Base-by-base conservation (phyloP, 306 rosid species). In the Biancaea sappan region DNA sequence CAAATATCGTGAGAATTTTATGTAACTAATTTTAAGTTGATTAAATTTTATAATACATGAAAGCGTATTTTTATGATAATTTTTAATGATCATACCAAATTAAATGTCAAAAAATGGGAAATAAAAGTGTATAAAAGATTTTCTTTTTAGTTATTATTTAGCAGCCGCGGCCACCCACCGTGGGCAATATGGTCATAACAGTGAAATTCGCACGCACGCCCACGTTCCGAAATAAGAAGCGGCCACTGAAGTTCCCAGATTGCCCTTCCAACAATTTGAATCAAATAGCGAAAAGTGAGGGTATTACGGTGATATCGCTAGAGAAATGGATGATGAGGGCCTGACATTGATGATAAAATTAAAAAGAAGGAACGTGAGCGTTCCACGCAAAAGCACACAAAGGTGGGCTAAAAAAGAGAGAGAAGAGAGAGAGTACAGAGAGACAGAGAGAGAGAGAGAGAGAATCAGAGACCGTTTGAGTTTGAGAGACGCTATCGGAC, bases 401-500 rank as follows among this genome's bases (percentile, higher is more conserved):
- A 77, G 50, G 81, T 66, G 53, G 69, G 82, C 80, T 69, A 13
- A 50, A 19, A 56, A 47, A 81, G 81, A 52, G 54, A 77, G 61
- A 62, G 71, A 74, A 11, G 38, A 9, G 16, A 13, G 19, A 54
- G 37, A 29, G 70, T n/a, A n/a, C n/a, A 66, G 50, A 81, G 72
- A 67, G 67, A 79, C n/a, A n/a, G n/a, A 51, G 38, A 9, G 16
- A 13, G 19, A 54, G 37, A 29, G 70, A 66, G 50, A 81, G 72
- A 67, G 67, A 79, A 24, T 43, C 12, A 56, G 25, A 71, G 79
- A 65, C 80, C 83, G 84, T 86, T 84, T 82, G 83, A 84, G 74
- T 73, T 83, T 41, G 84, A 68, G 81, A 87, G 90, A 93, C 85
- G 97, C 88, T 86, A 86, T 75, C 96, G 98, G 97, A 94, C 77